Conservation (phyloP, 495 filamentous ascomycete genomes). For the Trichoderma asperelloides region DNA sequence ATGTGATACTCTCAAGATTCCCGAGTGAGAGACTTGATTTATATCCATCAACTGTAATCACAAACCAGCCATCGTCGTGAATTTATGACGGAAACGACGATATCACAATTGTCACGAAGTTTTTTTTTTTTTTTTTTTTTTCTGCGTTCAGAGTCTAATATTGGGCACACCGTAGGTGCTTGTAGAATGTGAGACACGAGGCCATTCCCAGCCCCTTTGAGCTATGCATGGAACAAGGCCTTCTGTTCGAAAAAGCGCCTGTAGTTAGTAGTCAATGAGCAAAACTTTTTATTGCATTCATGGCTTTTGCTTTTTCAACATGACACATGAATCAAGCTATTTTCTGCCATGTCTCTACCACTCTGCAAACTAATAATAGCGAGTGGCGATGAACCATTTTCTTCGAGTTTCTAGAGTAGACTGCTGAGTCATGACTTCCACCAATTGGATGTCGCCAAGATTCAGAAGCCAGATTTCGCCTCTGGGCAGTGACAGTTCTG, state of each 20-base stretch:
- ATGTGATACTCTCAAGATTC: neutral
- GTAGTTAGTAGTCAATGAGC: neutral
- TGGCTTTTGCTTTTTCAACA: neutral
- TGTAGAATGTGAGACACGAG: neutral
- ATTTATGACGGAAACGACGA: neutral
- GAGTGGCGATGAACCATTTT: neutral
- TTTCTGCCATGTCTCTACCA: neutral
- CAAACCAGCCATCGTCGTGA: neutral
- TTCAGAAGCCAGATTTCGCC: conserved; percentile 2
- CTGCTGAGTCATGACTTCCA: conserved; percentile 12
- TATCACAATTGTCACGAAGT: neutral
- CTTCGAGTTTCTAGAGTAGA: neutral
- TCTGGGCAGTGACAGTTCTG: neutral
- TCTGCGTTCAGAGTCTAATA: neutral
- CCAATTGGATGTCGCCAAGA: conserved; percentile 2
- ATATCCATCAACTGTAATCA: neutral
- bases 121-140: too few relatives aligned
- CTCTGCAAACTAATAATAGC: neutral
- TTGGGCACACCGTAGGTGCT: neutral
- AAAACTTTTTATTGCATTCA: neutral
- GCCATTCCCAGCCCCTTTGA: neutral
- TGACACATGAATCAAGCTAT: neutral
- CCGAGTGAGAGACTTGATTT: neutral
- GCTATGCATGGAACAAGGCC: neutral
- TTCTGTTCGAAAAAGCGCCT: neutral